Base-by-base conservation (phyloP, 2,329 filamentous ascomycete species). In the Colletotrichum brevisporum region DNA sequence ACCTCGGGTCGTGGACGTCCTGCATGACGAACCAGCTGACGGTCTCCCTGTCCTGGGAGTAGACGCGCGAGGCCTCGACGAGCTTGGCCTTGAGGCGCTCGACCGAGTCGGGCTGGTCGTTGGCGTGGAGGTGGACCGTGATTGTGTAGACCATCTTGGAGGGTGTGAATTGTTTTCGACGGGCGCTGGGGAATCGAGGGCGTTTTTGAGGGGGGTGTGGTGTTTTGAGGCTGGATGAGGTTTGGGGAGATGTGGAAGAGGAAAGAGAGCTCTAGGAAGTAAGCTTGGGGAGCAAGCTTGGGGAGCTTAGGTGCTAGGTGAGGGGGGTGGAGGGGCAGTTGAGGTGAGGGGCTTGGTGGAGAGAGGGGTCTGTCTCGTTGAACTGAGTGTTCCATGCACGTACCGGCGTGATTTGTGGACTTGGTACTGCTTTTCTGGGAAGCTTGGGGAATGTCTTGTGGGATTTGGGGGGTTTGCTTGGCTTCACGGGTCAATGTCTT, bases 21-120 rank as follows among this genome's bases (percentile, higher is more conserved):
- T 94, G 92, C 92, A 94, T 94, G 71, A 94, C 91, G 79, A 92
- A 89, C 92, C 92, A 94, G 53, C 84, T 86, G 67, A 91, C 75
- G 0, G 88, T 93, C 83, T 94, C 92, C 76, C 88, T 88, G 82
- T 94, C 92, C 72, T 92, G 84, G 72, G 86, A 88, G 82, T 94
- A 94, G 71, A 94, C 86, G 71, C 89, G 86, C 68, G 90, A 90
- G n/a, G 92, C 92, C 78, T 94, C 92, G 76, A 91, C 86, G 66
- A 94, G 88, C 83, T 94, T 94, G 66, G 88, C 88, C 75, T 89
- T 88, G 67, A 94, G 82, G 79, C 91, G 92, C 70, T 84, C 81
- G 80, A 93, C 90, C 76, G 84, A 85, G 63, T 89, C 87, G 13
- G 85, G 80, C 75, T 92, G 86, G 66, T 89, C 84, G 76, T 93